Base-by-base conservation (phyloP, 441 rosid genomes). In the Hura crepitans region DNA sequence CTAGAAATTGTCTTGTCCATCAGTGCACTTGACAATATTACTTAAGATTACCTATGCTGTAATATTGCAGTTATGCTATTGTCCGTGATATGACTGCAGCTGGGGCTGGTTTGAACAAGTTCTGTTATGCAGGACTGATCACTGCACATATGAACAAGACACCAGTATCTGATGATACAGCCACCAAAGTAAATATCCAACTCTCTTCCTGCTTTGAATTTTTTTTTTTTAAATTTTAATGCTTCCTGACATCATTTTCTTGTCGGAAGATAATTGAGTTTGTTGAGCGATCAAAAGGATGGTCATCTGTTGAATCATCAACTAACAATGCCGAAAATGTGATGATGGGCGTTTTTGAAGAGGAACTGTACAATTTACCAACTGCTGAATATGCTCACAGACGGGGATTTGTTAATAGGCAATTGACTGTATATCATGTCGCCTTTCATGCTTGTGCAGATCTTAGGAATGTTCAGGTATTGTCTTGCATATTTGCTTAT, bases 31-130 rank as follows among this genome's bases (percentile, higher is more conserved):
- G 25, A 61, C 25, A 12, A 12, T 5, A 20, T 54, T 4, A 42
- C 35, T 47, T 28, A 22, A 55, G 13, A 49, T 49, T 20, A 27
- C 28, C 28, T 30, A 20, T 30, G 18, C 37, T 68, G n/a, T 42
- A 66, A 70, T 66, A 50, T 63, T 68, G 64, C 85, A 92, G 97
- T 73, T 82, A 84, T 73, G 92, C 90, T 53, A 90, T 94, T 73
- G 91, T 94, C 37, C 89, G 96, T 65, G 99, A 94, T 80, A 94
- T 94, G 99, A 89, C 99, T 76, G 92, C 96, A 50, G 97, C 94
- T 74, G 99, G 92, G 80, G 94, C 86, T 71, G 96, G 85, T 70
- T 87, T 94, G 80, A 87, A 94, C 84, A 89, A 85, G 81, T 94
- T 85, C 86, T 94, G 97, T 84, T 92, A 94, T 78, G 97, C 99